phyloP scores from a whole-genome alignment of 2,329 filamentous ascomycete genomes.

The Teratosphaeria epicoccoides region DNA sequence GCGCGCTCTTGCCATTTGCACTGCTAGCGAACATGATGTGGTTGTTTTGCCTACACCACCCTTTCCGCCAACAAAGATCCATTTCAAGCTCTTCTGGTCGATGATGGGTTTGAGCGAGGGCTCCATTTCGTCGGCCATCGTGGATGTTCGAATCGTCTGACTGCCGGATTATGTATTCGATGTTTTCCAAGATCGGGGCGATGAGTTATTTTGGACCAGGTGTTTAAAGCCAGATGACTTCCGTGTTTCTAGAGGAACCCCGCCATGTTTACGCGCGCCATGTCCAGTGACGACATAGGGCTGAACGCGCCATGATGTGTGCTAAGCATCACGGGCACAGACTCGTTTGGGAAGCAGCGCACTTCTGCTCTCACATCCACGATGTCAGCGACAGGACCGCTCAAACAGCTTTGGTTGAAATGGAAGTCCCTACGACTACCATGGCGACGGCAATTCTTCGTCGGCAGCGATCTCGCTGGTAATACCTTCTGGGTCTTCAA shows the following conservation, averaged over 20 bases:
- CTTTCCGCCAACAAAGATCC: slow-evolving; percentile 99
- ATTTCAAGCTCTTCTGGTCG: slow-evolving; percentile 87
- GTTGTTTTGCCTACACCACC: slow-evolving; percentile 98
- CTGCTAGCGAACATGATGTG: slow-evolving; percentile 96
- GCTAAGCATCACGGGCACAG: not conserved
- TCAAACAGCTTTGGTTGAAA: slow-evolving; percentile 45
- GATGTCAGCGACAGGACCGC: slow-evolving; percentile 27
- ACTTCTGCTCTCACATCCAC: slow-evolving; percentile 18
- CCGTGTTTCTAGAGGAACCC: not conserved
- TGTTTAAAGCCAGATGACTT: not conserved
- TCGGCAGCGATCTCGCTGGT: slow-evolving; percentile 50
- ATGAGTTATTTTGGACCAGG: not conserved
- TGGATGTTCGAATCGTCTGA: slow-evolving; percentile 6
- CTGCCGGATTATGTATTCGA: too few relatives aligned
- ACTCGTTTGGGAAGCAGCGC: not conserved
- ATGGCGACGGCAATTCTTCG: slow-evolving; percentile 50
- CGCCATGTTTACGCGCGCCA: not conserved
- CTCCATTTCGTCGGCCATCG: slow-evolving; percentile 63
- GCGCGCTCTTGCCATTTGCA: slow-evolving; percentile 89
- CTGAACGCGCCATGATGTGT: not conserved
- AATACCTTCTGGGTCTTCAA: slow-evolving; percentile 61
- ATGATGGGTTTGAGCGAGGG: slow-evolving; percentile 89
- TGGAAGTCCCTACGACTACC: slow-evolving; percentile 54
- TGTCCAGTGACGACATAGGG: not conserved
- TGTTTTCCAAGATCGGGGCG: too few relatives aligned